These are phyloP conservation scores for Arabidopsis suecica DNA, from an alignment of 345 rosid species.

Conservation along the genomic window DNA sequence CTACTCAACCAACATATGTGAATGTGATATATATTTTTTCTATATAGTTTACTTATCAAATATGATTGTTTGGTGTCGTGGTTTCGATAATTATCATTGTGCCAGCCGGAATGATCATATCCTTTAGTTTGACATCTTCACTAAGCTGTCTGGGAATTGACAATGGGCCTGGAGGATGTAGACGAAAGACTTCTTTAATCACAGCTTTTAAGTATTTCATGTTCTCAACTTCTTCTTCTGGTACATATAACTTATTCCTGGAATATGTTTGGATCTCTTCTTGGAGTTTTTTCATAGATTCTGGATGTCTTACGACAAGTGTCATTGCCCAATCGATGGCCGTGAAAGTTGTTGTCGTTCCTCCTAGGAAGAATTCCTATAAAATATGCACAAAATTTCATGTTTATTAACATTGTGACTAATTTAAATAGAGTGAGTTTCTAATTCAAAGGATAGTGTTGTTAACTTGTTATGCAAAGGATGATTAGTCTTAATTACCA, in stretches of 20 bases:
- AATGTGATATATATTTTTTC: background rate
- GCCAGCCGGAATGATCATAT: constrained; percentile 40
- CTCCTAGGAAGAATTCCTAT: constrained; percentile 50
- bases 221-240: constrained; percentile 37
- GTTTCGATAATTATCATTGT: constrained; percentile 22
- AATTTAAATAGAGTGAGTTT: background rate
- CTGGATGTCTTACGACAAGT: constrained; percentile 45
- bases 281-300: constrained; percentile 38
- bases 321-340: constrained; percentile 51
- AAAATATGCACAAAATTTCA: background rate
- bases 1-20: background rate
- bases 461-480: background rate
- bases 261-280: constrained; percentile 35
- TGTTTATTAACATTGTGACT: background rate
- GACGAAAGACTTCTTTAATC: constrained; percentile 42
- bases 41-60: background rate
- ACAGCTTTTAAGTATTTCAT: constrained; percentile 47
- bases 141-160: constrained; percentile 41
- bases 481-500: constrained; percentile 41
- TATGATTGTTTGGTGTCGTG: too few relatives aligned
- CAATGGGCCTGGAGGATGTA: constrained; percentile 49
- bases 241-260: constrained; percentile 5
- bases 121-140: constrained; percentile 43
- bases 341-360: constrained; percentile 38
- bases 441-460: background rate